Evolutionary conservation across 768 basidiomycete species (phyloP), one percentile per base, ranked within the genome.

Genomic region (Pluteus cervinus): DNA sequence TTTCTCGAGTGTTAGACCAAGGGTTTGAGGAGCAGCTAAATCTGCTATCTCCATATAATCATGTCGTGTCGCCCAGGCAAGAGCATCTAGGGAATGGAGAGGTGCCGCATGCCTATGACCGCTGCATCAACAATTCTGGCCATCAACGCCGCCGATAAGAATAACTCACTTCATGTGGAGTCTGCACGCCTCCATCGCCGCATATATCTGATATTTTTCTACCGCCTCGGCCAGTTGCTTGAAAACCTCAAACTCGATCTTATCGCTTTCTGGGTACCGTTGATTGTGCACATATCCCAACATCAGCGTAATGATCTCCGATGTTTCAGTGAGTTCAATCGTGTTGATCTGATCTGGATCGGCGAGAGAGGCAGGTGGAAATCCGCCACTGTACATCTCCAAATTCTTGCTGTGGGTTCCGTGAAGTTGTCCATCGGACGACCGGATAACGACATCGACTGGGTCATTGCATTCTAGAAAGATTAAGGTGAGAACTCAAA

Each of bases 221-320:
- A 43, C 49, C 1, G 49, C 51, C 15, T 52, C 51, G 3, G 51
- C 32, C 9, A 52, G 20, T 25, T 16, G 24, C 17, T 23, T 23
- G 12, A 50, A 33, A 0, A 22, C 12, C 9, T 46, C 34, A 22
- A 51, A 49, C 11, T 32, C n/a, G n/a, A n/a, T n/a, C n/a, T n/a
- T n/a, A n/a, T n/a, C n/a, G 26, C 44, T 41, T 21, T 50, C 44
- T 6, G 54, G 54, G 23, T 47, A 51, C 4, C 40, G 43, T 24
- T 44, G 45, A 15, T 33, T 46, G 29, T 51, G 48, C 47, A 53
- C 49, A 36, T 43, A 55, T 31, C 45, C 46, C 12, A 53, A 33
- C 8, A 55, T 41, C 8, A 51, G 34, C 12, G 25, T 24, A 5
- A 53, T 38, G 12, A 50, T 45, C 3, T 25, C 42, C n/a, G 41